Conservation (phyloP, 106 monocot species). For the Agapanthus africanus region DNA sequence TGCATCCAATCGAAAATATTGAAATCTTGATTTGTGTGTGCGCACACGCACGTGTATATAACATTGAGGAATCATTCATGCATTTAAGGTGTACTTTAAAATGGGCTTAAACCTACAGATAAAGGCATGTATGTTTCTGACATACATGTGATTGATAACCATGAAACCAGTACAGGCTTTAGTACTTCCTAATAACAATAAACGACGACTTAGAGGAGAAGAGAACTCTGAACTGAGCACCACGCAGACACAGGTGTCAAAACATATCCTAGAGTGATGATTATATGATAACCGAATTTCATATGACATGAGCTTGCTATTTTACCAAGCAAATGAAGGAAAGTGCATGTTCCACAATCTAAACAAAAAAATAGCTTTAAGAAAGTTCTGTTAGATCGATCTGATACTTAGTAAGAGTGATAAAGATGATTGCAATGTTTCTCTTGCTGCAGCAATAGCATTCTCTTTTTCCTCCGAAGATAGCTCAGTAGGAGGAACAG, state of each 20-base stretch:
- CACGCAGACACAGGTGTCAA: background rate
- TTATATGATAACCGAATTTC: background rate
- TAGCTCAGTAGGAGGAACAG: constrained; percentile 53
- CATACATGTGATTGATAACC: background rate
- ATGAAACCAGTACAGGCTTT: background rate
- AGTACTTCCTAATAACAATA: background rate
- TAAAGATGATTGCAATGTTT: constrained; percentile 66
- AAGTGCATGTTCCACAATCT: background rate
- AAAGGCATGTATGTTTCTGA: background rate
- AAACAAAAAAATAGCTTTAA: background rate
- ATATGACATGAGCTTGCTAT: background rate
- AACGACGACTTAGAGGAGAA: background rate
- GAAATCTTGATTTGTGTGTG: no score
- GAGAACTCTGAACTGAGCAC: background rate
- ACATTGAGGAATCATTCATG: background rate
- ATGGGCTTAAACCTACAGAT: background rate
- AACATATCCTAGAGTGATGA: background rate
- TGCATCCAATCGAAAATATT: no score
- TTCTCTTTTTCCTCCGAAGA: constrained; percentile 78
- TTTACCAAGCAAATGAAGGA: background rate
- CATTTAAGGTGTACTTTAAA: background rate
- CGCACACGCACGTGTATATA: no score
- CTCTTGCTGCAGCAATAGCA: constrained; percentile 52
- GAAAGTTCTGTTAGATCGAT: background rate
- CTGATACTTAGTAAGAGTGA: constrained; percentile 68